phyloP scores from a whole-genome alignment of 345 rosid genomes.

The Linum lewisii region DNA sequence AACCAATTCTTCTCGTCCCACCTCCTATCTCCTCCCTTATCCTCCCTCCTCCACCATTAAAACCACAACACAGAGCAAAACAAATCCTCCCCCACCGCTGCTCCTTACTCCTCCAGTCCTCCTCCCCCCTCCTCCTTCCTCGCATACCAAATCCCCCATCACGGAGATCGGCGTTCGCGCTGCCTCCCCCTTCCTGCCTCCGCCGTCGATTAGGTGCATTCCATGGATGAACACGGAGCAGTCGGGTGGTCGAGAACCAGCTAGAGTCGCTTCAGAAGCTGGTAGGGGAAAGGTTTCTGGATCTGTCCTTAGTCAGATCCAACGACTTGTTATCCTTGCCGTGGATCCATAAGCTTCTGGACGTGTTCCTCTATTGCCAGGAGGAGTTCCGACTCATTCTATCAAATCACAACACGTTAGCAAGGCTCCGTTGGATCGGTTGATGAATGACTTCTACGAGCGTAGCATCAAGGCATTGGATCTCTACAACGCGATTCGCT shows the following conservation, averaged over 20 bases:
- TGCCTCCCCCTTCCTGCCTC: too few species aligned
- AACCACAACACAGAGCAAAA: too few species aligned
- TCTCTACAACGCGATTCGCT: conserved; percentile 39
- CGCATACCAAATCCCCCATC: too few species aligned
- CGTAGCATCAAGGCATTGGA: conserved; percentile 38
- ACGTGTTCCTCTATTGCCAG: conserved; percentile 46
- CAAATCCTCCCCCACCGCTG: too few species aligned
- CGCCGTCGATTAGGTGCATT: conserved; percentile 37
- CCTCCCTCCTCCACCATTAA: too few species aligned
- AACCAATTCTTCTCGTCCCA: too few species aligned
- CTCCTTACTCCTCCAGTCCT: too few species aligned
- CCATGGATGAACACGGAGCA: conserved; percentile 19
- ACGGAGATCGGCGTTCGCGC: too few species aligned
- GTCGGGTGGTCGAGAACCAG: conserved; percentile 33
- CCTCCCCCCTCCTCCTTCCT: too few species aligned
- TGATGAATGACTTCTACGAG: conserved; percentile 27
- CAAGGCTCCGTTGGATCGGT: conserved; percentile 35
- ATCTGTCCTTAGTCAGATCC: conserved; percentile 27
- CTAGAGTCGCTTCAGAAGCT: conserved; percentile 54
- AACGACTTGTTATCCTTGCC: conserved; percentile 47
- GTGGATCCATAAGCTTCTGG: conserved; percentile 54
- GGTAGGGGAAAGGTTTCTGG: conserved; percentile 44
- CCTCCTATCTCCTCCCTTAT: too few species aligned
- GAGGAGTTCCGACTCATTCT: conserved; percentile 55
- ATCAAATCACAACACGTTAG: conserved; percentile 28